These are phyloP conservation scores for Xylaria sp. DNA, from an alignment of 2,329 filamentous ascomycete genomes.

Conservation along the genomic window DNA sequence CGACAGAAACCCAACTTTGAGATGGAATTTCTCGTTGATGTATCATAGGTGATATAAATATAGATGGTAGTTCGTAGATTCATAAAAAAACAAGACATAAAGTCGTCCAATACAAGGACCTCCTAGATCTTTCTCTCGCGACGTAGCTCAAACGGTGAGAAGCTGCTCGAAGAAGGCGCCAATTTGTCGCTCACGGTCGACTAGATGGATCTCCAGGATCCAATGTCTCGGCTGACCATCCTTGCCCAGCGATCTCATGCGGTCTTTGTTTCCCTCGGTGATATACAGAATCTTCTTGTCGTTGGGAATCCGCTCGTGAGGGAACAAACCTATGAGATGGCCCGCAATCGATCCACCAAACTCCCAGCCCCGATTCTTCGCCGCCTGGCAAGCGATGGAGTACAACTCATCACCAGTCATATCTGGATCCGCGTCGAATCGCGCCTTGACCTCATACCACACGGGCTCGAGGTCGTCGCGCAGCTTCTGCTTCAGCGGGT, in stretches of 20 bases:
- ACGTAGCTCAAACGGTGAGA: slow-evolving; percentile 22
- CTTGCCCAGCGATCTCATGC: slow-evolving; percentile 36
- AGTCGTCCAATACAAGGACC: not conserved
- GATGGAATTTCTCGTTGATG: too few species aligned
- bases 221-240: slow-evolving; percentile 42
- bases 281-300: slow-evolving; percentile 43
- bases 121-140: not conserved
- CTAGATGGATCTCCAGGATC: slow-evolving; percentile 47
- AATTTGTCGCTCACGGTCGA: slow-evolving; percentile 35
- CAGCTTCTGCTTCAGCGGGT: slow-evolving; percentile 40
- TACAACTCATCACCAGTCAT: slow-evolving; percentile 47
- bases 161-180: slow-evolving; percentile 42
- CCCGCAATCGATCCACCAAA: slow-evolving; percentile 43
- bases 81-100: not conserved
- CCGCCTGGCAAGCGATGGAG: slow-evolving; percentile 37
- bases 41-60: too few species aligned
- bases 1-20: too few species aligned
- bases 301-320: slow-evolving; percentile 46
- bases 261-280: slow-evolving; percentile 38
- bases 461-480: slow-evolving; percentile 43
- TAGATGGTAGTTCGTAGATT: not conserved
- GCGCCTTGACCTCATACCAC: slow-evolving; percentile 41
- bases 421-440: slow-evolving; percentile 35
- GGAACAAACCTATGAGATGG: slow-evolving; percentile 46
- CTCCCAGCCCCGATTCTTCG: slow-evolving; percentile 37